Evolutionary conservation across 192 early-diverging fungal genomes (phyloP).

Genomic region (Powellomyces hirtus): DNA sequence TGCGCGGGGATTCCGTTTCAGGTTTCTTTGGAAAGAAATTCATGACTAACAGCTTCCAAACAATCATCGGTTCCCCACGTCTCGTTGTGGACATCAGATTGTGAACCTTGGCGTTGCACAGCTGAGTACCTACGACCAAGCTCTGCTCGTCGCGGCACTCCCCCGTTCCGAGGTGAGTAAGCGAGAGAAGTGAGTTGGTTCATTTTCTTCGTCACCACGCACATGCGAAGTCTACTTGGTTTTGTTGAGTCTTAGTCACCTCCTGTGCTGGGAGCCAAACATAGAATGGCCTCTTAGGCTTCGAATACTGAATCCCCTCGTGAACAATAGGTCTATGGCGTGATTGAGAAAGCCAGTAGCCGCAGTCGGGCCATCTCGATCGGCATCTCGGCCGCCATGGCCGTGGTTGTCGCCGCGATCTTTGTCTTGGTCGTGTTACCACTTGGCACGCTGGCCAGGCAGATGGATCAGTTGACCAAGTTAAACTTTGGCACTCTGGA

Average conservation of each 20-base stretch:
- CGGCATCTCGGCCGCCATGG: slow-evolving; percentile 14
- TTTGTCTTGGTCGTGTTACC: slow-evolving; percentile 11
- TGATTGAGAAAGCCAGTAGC: slow-evolving; percentile 4
- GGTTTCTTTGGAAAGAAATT: not conserved
- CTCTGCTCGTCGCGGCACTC: slow-evolving; percentile 2
- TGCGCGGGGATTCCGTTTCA: not conserved
- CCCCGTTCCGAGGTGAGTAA: slow-evolving; percentile 1
- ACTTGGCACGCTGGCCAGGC: not conserved
- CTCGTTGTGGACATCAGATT: not conserved
- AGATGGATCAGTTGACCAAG: slow-evolving; percentile 14
- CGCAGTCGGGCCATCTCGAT: slow-evolving; percentile 8
- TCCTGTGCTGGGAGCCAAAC: too few species aligned
- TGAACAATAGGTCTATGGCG: slow-evolving; percentile 16
- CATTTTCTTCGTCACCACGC: too few species aligned
- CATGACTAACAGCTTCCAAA: too few species aligned
- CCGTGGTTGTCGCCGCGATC: not conserved
- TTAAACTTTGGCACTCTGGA: slow-evolving; percentile 15
- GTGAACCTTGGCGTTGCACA: not conserved
- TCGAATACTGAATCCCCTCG: too few species aligned
- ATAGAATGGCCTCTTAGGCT: too few species aligned
- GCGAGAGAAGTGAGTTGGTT: too few species aligned
- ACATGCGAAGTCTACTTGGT: too few species aligned
- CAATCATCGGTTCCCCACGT: too few species aligned
- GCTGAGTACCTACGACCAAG: not conserved
- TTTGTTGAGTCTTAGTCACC: too few species aligned